Base-by-base conservation (phyloP, 129 eudicot species). In the Lactuca saligna region DNA sequence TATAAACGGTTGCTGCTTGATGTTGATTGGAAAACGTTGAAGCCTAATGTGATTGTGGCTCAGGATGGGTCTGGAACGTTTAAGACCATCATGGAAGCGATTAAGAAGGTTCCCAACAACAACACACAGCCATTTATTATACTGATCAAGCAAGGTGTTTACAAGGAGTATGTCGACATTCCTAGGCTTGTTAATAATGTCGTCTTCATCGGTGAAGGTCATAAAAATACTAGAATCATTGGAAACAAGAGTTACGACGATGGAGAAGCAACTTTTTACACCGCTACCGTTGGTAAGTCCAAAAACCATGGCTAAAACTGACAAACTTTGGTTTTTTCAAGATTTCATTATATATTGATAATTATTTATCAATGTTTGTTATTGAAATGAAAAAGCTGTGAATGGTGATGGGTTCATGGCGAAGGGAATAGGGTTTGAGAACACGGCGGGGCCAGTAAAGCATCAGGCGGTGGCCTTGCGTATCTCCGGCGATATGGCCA, bases 391-490 rank as follows among this genome's bases (percentile, higher is more conserved):
- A 39, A 57, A 73, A 88, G 96, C 71, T 3, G 66, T 88, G 6
- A 54, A 74, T 10, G 97, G 89, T 2, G 87, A 87, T 11, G 35
- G 35, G 2, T 90, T 87, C 85, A 73, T 82, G 39, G 89, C 87
- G 5, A 64, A 46, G 54, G 70, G 53, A 65, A 76, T 76, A 67
- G 65, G 80, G 85, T 84, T 82, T 63, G 82, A 6, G 85, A 90
- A 90, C 85, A 54, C 79, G 5, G 91, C 95, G 0, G 97, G 95
- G 39, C 68, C 91, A 2, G 13, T 5, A 5, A 82, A 78, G 77
- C 75, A 73, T 33, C 91, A 84, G 44, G 97, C 97, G 4, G 97
- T 90, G 1, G 95, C 97, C 4, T 75, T 90, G 3, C 76, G 81
- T 0, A 69, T 78, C 29, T n/a, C 82, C 0, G 78, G 57, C 4